Conservation (phyloP, 2,329 filamentous ascomycete species). For the Aspergillus sp. region DNA sequence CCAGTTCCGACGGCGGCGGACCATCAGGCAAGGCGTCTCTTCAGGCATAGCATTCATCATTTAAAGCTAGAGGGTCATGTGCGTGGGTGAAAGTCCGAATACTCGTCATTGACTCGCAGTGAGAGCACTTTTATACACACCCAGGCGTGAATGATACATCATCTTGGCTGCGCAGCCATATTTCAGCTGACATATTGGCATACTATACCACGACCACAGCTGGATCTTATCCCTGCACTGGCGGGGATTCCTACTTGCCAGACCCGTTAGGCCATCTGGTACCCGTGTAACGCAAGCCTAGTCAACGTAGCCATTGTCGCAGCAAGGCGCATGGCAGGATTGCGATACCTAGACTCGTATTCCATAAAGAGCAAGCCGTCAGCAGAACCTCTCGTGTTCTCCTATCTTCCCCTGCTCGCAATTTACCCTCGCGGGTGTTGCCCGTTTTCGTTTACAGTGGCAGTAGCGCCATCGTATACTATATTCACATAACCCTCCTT, state of each 20-base stretch:
- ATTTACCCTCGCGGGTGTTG: no score
- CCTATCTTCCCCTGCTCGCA: no score
- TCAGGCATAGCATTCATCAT: not conserved
- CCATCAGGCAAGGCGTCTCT: not conserved
- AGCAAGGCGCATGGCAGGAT: not conserved
- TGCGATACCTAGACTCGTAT: not conserved
- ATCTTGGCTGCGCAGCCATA: not conserved
- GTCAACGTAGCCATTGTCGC: not conserved
- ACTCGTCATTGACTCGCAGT: no score
- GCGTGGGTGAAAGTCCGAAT: no score
- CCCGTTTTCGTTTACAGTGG: no score
- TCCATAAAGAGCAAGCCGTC: not conserved
- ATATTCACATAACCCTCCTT: no score
- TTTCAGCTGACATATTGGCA: not conserved
- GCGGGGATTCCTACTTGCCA: not conserved
- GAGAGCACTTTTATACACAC: not conserved
- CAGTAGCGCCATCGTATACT: no score
- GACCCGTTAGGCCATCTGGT: not conserved
- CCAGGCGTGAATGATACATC: not conserved
- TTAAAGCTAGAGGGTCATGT: no score
- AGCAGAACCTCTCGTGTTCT: no score
- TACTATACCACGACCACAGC: not conserved
- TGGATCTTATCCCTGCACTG: not conserved
- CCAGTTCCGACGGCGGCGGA: conserved; percentile 1
- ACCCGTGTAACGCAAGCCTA: not conserved